Conservation (phyloP, 768 basidiomycete species). For the Mycena capillaripes region DNA sequence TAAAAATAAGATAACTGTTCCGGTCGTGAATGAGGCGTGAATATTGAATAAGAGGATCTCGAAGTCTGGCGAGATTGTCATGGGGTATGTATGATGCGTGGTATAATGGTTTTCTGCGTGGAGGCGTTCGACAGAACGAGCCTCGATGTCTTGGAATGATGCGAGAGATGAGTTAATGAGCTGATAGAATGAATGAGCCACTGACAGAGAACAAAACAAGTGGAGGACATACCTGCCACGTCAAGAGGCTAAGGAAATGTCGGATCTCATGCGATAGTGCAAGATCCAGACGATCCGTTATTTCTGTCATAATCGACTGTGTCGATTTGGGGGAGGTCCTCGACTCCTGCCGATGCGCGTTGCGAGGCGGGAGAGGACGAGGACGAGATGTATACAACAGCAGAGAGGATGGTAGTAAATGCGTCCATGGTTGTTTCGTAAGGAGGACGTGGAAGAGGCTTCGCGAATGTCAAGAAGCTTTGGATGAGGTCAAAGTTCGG, state of each 20-base stretch:
- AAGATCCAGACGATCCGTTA: slow-evolving; percentile 26
- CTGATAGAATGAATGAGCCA: background rate
- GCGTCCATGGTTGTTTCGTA: slow-evolving; percentile 24
- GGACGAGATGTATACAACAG: slow-evolving; percentile 22
- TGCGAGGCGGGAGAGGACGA: background rate
- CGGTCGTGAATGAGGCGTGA: background rate
- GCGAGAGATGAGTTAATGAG: background rate
- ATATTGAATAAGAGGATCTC: background rate
- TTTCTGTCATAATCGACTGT: slow-evolving; percentile 19
- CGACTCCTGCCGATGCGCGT: slow-evolving; percentile 6
- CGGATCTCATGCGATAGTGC: slow-evolving; percentile 19
- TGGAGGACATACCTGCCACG: background rate
- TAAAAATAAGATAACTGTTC: background rate
- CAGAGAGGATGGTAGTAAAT: slow-evolving; percentile 24
- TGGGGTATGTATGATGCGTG: slow-evolving; percentile 11
- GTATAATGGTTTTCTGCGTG: background rate
- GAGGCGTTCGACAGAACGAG: background rate
- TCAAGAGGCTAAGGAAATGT: background rate
- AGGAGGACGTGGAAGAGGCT: background rate
- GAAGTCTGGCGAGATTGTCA: slow-evolving; percentile 14
- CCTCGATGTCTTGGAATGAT: background rate
- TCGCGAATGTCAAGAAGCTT: background rate
- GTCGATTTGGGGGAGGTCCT: slow-evolving; percentile 25
- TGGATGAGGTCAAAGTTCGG: background rate
- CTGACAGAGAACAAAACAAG: background rate